Evolutionary conservation across 2,329 filamentous ascomycete species (phyloP).

Genomic region (Paraconiothyrium brasiliense): DNA sequence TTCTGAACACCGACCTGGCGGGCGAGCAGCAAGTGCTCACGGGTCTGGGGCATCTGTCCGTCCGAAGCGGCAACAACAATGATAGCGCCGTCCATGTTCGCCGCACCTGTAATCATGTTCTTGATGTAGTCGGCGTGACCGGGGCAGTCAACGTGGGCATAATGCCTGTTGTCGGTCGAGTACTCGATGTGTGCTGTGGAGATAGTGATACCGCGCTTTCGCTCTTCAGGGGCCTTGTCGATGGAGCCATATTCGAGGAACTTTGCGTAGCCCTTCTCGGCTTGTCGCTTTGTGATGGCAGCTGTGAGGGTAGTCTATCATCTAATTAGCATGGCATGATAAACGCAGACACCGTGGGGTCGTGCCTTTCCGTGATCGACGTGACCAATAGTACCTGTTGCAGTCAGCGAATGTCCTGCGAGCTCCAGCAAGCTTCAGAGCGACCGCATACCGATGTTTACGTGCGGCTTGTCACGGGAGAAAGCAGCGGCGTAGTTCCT

Average conservation of each 20-base stretch:
- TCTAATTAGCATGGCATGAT: slow-evolving; percentile 26
- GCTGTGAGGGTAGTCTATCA: slow-evolving; percentile 95
- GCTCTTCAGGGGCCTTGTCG: slow-evolving; percentile 98
- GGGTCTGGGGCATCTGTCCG: slow-evolving; percentile 99
- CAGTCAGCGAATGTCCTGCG: slow-evolving; percentile 22
- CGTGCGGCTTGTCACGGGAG: slow-evolving; percentile 93
- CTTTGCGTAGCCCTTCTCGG: slow-evolving; percentile 90
- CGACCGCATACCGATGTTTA: slow-evolving; percentile 84
- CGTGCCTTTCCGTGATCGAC: slow-evolving; percentile 98
- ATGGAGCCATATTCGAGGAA: slow-evolving; percentile 98
- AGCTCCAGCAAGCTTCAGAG: neutral
- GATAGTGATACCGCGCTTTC: slow-evolving; percentile 99
- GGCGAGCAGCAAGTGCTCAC: slow-evolving; percentile 96
- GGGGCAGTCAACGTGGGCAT: slow-evolving; percentile 99
- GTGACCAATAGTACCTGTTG: slow-evolving; percentile 90
- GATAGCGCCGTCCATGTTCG: slow-evolving; percentile 99
- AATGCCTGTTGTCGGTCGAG: slow-evolving; percentile 91
- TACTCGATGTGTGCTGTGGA: slow-evolving; percentile 99
- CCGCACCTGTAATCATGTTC: slow-evolving; percentile 99
- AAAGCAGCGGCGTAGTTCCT: slow-evolving; percentile 72
- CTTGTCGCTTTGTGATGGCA: slow-evolving; percentile 97
- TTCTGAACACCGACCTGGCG: slow-evolving; percentile 98
- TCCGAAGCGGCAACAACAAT: slow-evolving; percentile 98
- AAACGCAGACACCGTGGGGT: slow-evolving; percentile 34
- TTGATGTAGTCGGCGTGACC: slow-evolving; percentile 99